phyloP scores from a whole-genome alignment of 2,329 filamentous ascomycete species.

The Talaromyces sp. region DNA sequence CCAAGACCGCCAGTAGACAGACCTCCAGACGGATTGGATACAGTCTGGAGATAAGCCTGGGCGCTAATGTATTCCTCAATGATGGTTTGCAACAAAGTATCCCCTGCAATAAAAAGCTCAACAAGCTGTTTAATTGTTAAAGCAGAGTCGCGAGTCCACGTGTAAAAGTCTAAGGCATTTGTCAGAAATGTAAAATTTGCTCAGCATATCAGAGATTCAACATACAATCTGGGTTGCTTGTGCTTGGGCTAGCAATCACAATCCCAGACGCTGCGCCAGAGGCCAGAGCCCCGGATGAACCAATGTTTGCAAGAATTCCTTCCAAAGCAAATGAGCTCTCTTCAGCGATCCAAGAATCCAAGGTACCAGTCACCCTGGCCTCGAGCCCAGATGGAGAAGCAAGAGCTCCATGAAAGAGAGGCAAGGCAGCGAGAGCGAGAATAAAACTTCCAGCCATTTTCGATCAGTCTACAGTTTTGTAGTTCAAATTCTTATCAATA shows the following conservation, averaged over 20 bases:
- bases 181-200: not conserved
- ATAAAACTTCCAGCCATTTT: not conserved
- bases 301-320: slow-evolving; percentile 56
- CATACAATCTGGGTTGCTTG: slow-evolving; percentile 52
- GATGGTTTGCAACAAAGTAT: slow-evolving; percentile 55
- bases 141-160: slow-evolving; percentile 72
- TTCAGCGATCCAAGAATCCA: slow-evolving; percentile 2
- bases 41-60: slow-evolving; percentile 62
- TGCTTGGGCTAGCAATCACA: slow-evolving; percentile 58
- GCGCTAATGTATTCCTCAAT: slow-evolving; percentile 68
- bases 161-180: slow-evolving; percentile 61
- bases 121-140: slow-evolving; percentile 67
- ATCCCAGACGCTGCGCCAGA: slow-evolving; percentile 50
- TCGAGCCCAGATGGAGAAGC: not conserved
- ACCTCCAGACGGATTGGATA: slow-evolving; percentile 65
- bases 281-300: slow-evolving; percentile 50
- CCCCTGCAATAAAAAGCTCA: slow-evolving; percentile 64
- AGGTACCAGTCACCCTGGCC: not conserved
- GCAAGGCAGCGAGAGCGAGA: not conserved
- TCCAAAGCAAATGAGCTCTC: slow-evolving; percentile 51
- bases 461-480: not conserved
- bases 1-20: slow-evolving; percentile 55
- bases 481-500: not conserved
- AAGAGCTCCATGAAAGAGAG: not conserved
- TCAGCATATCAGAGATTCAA: slow-evolving; percentile 7